A percentile compares a stretch with the other conserved stretches of the same genome.
phyloP scores from a whole-genome alignment of 495 filamentous ascomycete genomes.

The Xylaria nigripes region DNA sequence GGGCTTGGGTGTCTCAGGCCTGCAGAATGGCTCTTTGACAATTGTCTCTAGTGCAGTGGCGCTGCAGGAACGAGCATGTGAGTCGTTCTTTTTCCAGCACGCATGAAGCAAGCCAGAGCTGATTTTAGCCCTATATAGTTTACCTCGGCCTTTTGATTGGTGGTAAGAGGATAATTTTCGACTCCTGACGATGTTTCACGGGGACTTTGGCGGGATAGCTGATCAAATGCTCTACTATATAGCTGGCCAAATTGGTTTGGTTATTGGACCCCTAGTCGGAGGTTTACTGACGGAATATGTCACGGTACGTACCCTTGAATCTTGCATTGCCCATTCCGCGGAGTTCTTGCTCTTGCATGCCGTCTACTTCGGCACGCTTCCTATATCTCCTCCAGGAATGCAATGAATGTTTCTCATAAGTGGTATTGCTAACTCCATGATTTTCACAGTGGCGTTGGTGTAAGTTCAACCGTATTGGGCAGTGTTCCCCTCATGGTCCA shows the following conservation, averaged over 20 bases:
- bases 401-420: neutral
- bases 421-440: neutral
- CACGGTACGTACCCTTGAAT: slow-evolving; percentile 12
- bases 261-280: slow-evolving; percentile 47
- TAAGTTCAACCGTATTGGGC: neutral
- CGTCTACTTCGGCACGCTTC: too few relatives aligned
- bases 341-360: neutral
- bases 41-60: slow-evolving; percentile 43
- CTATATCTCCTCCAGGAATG: neutral
- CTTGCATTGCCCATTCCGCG: neutral
- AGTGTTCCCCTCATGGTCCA: neutral
- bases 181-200: neutral
- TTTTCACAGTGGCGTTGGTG: slow-evolving; percentile 35
- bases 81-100: slow-evolving; percentile 18
- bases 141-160: slow-evolving; percentile 22
- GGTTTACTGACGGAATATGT: slow-evolving; percentile 56
- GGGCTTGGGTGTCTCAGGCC: slow-evolving; percentile 40
- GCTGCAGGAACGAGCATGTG: slow-evolving; percentile 36
- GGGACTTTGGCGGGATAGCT: neutral
- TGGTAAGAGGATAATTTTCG: slow-evolving; percentile 10
- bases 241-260: slow-evolving; percentile 31
- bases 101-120: neutral
- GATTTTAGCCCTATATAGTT: slow-evolving; percentile 14
- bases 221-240: neutral
- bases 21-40: slow-evolving; percentile 46